These are phyloP conservation scores for Talaromyces amestolkiae DNA, from an alignment of 2,329 filamentous ascomycete genomes.

Conservation along the genomic window DNA sequence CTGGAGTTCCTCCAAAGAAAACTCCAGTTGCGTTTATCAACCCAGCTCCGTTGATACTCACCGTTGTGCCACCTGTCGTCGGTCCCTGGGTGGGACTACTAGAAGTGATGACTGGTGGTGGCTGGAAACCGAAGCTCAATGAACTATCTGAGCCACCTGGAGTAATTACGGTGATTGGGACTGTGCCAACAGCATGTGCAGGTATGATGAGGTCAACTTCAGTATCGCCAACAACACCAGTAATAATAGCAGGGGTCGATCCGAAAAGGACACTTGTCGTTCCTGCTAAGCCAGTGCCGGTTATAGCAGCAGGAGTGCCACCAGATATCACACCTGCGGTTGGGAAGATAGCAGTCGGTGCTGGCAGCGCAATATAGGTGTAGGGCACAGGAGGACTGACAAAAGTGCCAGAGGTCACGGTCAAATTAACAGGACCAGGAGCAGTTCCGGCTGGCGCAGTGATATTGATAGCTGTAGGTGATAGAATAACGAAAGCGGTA, in stretches of 20 bases:
- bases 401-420: background rate
- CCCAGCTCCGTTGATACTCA: constrained; percentile 6
- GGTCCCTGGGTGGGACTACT: background rate
- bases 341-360: background rate
- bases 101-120: constrained; percentile 7
- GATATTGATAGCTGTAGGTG: constrained; percentile 2
- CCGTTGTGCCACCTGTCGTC: background rate
- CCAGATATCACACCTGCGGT: constrained; percentile 1
- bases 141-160: constrained; percentile 1
- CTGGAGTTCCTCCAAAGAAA: constrained; percentile 7
- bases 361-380: background rate
- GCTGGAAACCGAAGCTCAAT: background rate
- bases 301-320: constrained; percentile 1
- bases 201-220: background rate
- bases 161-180: background rate
- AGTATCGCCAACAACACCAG: background rate
- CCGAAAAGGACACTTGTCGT: constrained; percentile 5
- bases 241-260: background rate
- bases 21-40: background rate
- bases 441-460: background rate
- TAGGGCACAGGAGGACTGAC: background rate
- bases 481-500: background rate
- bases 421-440: background rate
- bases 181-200: constrained; percentile 5
- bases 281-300: constrained; percentile 6